Conservation (phyloP, 345 rosid species). For the Camelina sativa region DNA sequence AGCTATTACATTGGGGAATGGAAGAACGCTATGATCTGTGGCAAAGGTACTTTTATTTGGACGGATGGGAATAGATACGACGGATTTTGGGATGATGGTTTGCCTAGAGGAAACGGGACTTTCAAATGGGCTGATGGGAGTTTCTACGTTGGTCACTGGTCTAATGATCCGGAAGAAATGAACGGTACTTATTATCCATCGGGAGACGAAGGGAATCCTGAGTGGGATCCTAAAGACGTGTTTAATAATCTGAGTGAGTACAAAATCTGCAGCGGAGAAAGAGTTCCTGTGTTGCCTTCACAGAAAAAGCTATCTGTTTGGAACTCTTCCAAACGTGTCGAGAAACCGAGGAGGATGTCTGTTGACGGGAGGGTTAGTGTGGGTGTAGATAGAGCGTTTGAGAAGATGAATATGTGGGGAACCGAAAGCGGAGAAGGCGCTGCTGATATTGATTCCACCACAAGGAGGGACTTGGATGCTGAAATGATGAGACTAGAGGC, state of each 20-base stretch:
- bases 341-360: slow-evolving; percentile 66
- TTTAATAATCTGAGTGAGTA: slow-evolving; percentile 45
- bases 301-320: slow-evolving; percentile 83
- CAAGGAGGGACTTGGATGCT: slow-evolving; percentile 46
- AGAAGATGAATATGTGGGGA: slow-evolving; percentile 76
- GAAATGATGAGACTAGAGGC: slow-evolving; percentile 55
- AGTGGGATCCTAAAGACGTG: slow-evolving; percentile 76
- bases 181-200: slow-evolving; percentile 75
- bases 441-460: slow-evolving; percentile 41
- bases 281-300: slow-evolving; percentile 75
- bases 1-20: slow-evolving; percentile 74
- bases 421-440: slow-evolving; percentile 48
- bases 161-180: slow-evolving; percentile 70
- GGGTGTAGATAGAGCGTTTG: slow-evolving; percentile 74
- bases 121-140: slow-evolving; percentile 79
- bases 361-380: slow-evolving; percentile 88
- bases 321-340: slow-evolving; percentile 68
- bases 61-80: slow-evolving; percentile 64
- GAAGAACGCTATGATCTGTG: slow-evolving; percentile 68
- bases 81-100: slow-evolving; percentile 78
- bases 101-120: slow-evolving; percentile 79
- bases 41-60: slow-evolving; percentile 77
- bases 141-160: slow-evolving; percentile 85
- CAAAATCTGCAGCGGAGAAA: slow-evolving; percentile 62
- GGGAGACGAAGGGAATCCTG: slow-evolving; percentile 43